Evolutionary conservation across 106 monocot genomes (phyloP), one percentile per base, ranked within the genome.

Genomic region (Phalaenopsis equestris): DNA sequence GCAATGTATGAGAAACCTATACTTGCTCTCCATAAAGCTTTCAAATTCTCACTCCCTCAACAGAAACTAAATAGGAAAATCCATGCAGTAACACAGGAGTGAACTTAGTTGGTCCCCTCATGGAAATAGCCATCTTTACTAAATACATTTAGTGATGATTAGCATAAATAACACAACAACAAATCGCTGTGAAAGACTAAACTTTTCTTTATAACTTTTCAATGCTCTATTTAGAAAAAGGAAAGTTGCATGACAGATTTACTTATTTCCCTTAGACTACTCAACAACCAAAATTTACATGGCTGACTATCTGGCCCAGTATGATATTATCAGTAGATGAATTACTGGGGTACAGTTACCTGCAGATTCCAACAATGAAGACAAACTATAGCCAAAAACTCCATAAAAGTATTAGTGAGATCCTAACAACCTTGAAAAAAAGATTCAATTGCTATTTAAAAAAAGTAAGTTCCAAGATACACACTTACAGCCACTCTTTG

Each of bases 401-500:
- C 52, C 58, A 80, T 76, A 15, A 81, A 56, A 52, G 11, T 24
- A 39, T 74, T 12, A 16, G 17, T 75, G 15, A 75, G 43, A 2
- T 41, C 38, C 67, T 76, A 45, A n/a, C 80, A 80, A 45, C n/a
- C 37, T 73, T 16, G 5, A 45, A 5, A 48, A 41, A 49, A 9
- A 61, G 42, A 39, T 49, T 14, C 4, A 6, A 45, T 18, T 49
- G 3, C 12, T 49, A 47, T 15, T 48, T 30, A 23, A 49, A 49
- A n/a, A 12, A 76, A 76, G 6, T 24, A 30, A 47, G 24, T 17
- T 77, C 16, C 43, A 67, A 41, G 43, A 70, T 36, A 67, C 76
- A 78, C 79, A 17, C 95, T 88, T 91, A 99, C 99, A 77, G 99
- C 95, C 39, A 95, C 88, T 75, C 99, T 84, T 75, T 99, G 99